A percentile compares a stretch with the other conserved stretches of the same genome.
Evolutionary conservation across 2,329 filamentous ascomycete genomes (phyloP).

Genomic region (Neoascochyta sp.): DNA sequence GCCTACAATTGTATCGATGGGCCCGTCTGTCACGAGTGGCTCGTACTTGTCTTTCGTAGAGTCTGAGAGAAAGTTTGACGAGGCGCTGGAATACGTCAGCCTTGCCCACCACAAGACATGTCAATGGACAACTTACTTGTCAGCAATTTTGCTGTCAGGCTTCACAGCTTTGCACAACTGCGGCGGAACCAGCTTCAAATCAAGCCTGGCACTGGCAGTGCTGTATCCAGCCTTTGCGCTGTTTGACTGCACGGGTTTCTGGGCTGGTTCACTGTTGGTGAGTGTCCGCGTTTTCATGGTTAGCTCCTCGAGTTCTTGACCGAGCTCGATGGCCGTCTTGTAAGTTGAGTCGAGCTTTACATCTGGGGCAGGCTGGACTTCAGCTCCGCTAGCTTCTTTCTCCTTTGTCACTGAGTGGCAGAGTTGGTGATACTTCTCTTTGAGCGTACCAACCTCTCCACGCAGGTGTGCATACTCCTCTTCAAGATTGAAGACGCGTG

Average conservation of each 20-base stretch:
- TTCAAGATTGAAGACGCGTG: constrained; percentile 16
- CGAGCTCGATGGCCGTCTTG: constrained; percentile 11
- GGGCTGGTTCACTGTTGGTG: too few relatives aligned
- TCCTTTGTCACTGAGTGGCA: constrained; percentile 17
- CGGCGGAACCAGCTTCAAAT: constrained; percentile 17
- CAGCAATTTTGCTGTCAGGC: neutral
- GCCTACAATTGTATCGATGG: constrained; percentile 11
- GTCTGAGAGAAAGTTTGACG: too few relatives aligned
- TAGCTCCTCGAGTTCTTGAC: constrained; percentile 16
- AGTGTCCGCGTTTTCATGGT: too few relatives aligned
- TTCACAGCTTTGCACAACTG: constrained; percentile 12
- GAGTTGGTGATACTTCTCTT: constrained; percentile 14
- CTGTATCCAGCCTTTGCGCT: too few relatives aligned
- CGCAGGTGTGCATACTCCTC: constrained; percentile 11
- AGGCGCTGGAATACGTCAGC: too few relatives aligned
- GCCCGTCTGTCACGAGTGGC: constrained; percentile 18
- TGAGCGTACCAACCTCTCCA: constrained; percentile 14
- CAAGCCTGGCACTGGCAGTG: too few relatives aligned
- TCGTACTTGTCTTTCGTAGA: constrained; percentile 5
- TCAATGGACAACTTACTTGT: constrained; percentile 6
- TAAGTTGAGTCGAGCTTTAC: constrained; percentile 8
- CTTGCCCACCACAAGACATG: too few relatives aligned
- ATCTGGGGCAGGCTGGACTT: constrained; percentile 14
- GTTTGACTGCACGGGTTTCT: too few relatives aligned
- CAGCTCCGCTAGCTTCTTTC: constrained; percentile 18